Percentiles rank a stretch among this genome's conserved stretches.
phyloP scores from a whole-genome alignment of 768 basidiomycete genomes.

The Chalciporus chontae region DNA sequence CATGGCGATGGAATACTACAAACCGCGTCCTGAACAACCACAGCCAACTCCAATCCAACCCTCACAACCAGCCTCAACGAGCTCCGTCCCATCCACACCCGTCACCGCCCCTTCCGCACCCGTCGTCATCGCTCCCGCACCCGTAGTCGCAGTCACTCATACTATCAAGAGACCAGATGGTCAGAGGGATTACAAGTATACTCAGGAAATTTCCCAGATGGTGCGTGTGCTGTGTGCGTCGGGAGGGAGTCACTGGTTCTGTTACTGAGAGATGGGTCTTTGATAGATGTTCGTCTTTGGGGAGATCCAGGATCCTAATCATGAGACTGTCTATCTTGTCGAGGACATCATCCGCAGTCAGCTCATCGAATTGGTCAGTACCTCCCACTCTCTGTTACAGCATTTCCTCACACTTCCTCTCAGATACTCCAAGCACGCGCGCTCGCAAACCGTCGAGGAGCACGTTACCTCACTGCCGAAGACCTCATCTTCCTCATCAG shows the following conservation, averaged over 20 bases:
- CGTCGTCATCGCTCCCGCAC: slow-evolving; percentile 4
- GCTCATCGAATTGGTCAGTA: slow-evolving; percentile 79
- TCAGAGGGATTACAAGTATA: slow-evolving; percentile 77
- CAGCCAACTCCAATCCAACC: slow-evolving; percentile 17
- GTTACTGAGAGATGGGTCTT: too few species aligned
- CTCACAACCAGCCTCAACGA: slow-evolving; percentile 6
- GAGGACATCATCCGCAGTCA: slow-evolving; percentile 92
- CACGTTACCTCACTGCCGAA: slow-evolving; percentile 85
- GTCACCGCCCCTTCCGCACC: slow-evolving; percentile 8
- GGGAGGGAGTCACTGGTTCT: too few species aligned
- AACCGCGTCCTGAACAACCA: slow-evolving; percentile 24
- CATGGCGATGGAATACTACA: slow-evolving; percentile 27
- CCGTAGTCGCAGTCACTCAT: slow-evolving; percentile 5
- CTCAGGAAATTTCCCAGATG: slow-evolving; percentile 93
- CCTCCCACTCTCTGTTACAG: not conserved
- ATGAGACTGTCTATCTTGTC: slow-evolving; percentile 88
- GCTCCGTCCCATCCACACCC: slow-evolving; percentile 21
- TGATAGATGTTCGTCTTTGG: slow-evolving; percentile 94
- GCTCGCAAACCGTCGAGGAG: slow-evolving; percentile 76
- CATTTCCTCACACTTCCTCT: not conserved
- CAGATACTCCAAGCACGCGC: slow-evolving; percentile 89
- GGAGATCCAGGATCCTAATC: slow-evolving; percentile 86
- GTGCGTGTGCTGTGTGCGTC: slow-evolving; percentile 35
- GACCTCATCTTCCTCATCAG: slow-evolving; percentile 96
- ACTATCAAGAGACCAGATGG: slow-evolving; percentile 22